A percentile compares a stretch with the other conserved stretches of the same genome.
These are phyloP conservation scores for Epithemia pelagica DNA, from an alignment of 108 stramenopile genomes.

Conservation along the genomic window DNA sequence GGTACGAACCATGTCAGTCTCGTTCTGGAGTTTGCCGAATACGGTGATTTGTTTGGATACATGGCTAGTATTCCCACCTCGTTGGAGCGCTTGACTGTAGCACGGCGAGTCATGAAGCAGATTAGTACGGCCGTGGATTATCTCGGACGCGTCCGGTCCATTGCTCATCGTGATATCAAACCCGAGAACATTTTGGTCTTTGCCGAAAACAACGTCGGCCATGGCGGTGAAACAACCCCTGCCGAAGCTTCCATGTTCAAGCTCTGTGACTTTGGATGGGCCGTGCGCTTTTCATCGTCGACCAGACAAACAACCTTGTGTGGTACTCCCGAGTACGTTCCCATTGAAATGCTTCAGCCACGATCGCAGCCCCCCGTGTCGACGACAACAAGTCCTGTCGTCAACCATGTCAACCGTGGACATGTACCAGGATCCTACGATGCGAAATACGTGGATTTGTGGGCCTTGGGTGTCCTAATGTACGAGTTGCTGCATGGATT, in stretches of 20 bases:
- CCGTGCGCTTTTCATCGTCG: not conserved
- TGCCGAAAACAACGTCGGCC: not conserved
- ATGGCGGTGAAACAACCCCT: not conserved
- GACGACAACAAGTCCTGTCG: too few relatives aligned
- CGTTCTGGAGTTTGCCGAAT: not conserved
- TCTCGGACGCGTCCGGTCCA: conserved; percentile 18
- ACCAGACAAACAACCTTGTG: conserved; percentile 1
- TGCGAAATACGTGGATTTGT: conserved; percentile 1
- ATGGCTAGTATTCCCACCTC: not conserved
- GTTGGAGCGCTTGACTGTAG: not conserved
- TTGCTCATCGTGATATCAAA: conserved; percentile 49
- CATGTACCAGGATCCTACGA: not conserved
- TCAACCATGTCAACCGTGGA: not conserved
- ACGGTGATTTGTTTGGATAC: not conserved
- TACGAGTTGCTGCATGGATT: not conserved
- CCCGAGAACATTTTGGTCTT: conserved; percentile 36
- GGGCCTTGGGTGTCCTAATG: conserved; percentile 2
- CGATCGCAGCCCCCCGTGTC: not conserved
- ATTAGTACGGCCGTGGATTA: not conserved
- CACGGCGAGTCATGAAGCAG: not conserved
- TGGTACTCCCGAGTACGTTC: conserved; percentile 4
- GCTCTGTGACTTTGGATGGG: conserved; percentile 6
- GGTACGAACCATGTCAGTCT: not conserved
- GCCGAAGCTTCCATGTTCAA: not conserved
- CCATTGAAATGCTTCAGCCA: conserved; percentile 1